Evolutionary conservation across 371 early-diverging fungal genomes (phyloP), one percentile per base, ranked within the genome.

Genomic region (Circinella umbellata): DNA sequence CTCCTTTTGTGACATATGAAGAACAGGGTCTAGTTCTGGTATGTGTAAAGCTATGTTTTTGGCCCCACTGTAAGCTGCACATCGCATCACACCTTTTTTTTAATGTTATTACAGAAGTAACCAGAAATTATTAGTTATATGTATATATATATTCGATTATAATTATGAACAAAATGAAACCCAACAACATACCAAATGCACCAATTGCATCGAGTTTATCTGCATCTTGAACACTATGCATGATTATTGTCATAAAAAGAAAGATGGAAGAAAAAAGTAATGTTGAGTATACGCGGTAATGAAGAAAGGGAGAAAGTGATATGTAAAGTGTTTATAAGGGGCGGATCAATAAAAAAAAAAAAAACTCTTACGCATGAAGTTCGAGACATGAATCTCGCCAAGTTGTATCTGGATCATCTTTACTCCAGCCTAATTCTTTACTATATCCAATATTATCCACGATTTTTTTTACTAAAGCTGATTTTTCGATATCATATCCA

Each of bases 131-230:
- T 27, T 27, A 27, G 27, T 27, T 27, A 27, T 27, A 27, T 27
- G 2, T 27, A 27, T 27, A 27, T 27, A 27, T 27, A 27, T 27
- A 27, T 27, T 27, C 27, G 27, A 27, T 27, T 27, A 27, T 27
- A 27, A 27, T 27, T 27, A 42, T 2, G 6, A 42, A 42, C 42
- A 42, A 42, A 42, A 42, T 9, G 3, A 42, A 42, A 48, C 0
- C 54, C 17, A 17, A 11, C 55, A 59, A 47, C 11, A 70, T 76
- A 82, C 86, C 93, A 78, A 94, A 90, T 34, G 93, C 94, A 3
- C 94, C 94, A 63, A 94, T 91, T 1, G 94, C 93, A 72, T 94
- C 94, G 69, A 94, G 72, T 55, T 91, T 88, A 71, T 94, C 94
- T 0, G 94, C 93, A 75, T 94, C 94, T 74, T 91, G 91, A 8